Conservation (phyloP, 2,329 filamentous ascomycete species). For the Tympanopsis confertula region DNA sequence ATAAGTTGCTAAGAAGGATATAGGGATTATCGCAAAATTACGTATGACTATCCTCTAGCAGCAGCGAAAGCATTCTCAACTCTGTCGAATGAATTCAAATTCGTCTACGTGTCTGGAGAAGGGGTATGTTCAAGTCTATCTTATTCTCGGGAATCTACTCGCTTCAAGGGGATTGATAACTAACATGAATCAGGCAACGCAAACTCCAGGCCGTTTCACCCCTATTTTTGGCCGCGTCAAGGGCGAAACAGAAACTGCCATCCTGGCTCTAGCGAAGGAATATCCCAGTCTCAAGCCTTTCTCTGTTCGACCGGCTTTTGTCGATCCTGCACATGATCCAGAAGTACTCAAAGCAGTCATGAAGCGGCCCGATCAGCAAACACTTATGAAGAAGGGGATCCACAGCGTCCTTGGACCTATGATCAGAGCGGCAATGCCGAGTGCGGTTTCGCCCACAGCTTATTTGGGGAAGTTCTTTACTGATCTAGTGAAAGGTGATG, state of each 20-base stretch:
- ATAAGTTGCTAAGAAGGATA: not conserved
- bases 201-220: constrained; percentile 40
- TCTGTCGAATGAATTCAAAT: constrained; percentile 47
- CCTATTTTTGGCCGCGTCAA: constrained; percentile 52
- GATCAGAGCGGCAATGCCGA: too few species aligned
- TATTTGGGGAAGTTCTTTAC: too few species aligned
- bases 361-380: too few species aligned
- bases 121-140: constrained; percentile 17
- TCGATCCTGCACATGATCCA: constrained; percentile 45
- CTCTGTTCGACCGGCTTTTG: constrained; percentile 43
- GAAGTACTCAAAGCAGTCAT: too few species aligned
- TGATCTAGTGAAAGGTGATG: too few species aligned
- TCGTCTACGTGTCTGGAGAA: constrained; percentile 59
- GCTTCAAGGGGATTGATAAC: not conserved
- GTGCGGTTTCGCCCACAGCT: too few species aligned
- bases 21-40: constrained; percentile 56
- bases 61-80: constrained; percentile 48
- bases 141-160: not conserved
- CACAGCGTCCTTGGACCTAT: too few species aligned
- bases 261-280: constrained; percentile 37
- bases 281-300: constrained; percentile 37
- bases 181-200: constrained; percentile 27
- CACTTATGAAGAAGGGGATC: too few species aligned
- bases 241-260: constrained; percentile 48
- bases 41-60: constrained; percentile 50